Percentiles rank a stretch among this genome's conserved stretches.
Evolutionary conservation across 345 rosid species (phyloP).

Genomic region (Anacardium occidentale): DNA sequence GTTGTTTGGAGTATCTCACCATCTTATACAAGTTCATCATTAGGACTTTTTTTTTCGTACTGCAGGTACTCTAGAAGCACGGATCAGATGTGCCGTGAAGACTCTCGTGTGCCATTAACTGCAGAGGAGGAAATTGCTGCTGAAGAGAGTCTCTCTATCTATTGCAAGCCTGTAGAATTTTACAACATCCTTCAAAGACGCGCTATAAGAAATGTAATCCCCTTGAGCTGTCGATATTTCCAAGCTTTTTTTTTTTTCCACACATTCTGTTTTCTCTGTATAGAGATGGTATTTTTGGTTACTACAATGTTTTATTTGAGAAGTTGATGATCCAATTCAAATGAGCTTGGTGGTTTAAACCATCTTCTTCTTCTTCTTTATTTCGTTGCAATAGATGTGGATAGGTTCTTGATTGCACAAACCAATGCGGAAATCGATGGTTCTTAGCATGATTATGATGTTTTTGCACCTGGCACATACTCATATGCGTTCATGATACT

Average conservation of each 20-base stretch:
- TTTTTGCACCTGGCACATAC: neutral
- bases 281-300: neutral
- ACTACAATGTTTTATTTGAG: neutral
- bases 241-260: neutral
- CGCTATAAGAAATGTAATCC: conserved; percentile 61
- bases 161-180: conserved; percentile 98
- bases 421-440: neutral
- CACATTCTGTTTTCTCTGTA: neutral
- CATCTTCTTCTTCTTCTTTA: conserved; percentile 11
- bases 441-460: neutral
- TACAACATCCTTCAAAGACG: conserved; percentile 95
- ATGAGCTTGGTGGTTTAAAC: neutral
- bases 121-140: conserved; percentile 89
- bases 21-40: conserved; percentile 3
- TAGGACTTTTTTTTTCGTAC: conserved; percentile 1
- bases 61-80: conserved; percentile 73
- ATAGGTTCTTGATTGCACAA: conserved; percentile 4
- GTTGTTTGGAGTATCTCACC: neutral
- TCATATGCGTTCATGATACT: neutral
- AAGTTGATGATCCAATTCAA: conserved; percentile 5
- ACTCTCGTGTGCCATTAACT: conserved; percentile 66
- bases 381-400: neutral
- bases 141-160: conserved; percentile 73
- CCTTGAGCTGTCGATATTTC: conserved; percentile 6
- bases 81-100: conserved; percentile 94